phyloP scores from a whole-genome alignment of 306 rosid species.

The Hippophae rhamnoides region DNA sequence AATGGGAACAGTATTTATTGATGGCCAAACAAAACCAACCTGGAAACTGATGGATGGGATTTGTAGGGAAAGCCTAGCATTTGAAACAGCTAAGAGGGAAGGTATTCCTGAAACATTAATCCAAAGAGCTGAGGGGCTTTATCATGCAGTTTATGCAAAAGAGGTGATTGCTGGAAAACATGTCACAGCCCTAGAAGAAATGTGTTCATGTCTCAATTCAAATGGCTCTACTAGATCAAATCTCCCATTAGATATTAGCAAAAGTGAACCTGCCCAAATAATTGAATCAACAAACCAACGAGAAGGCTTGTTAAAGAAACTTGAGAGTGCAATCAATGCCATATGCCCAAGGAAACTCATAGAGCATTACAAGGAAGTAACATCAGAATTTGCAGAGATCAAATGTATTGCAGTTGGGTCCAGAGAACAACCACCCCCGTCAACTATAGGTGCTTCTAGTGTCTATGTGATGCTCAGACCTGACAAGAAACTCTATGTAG shows the following conservation, averaged over 20 bases:
- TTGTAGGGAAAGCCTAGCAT: conserved; percentile 92
- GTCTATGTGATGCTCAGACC: conserved; percentile 79
- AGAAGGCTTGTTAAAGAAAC: conserved; percentile 33
- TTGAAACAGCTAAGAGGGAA: conserved; percentile 87
- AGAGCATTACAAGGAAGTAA: conserved; percentile 32
- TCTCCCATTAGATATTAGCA: conserved; percentile 16
- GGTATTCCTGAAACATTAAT: conserved; percentile 65
- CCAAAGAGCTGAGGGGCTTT: conserved; percentile 68
- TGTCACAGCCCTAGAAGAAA: conserved; percentile 24
- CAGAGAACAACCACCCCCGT: conserved; percentile 84
- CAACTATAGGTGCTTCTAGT: conserved; percentile 75
- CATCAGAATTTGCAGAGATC: conserved; percentile 27
- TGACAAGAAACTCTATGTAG: conserved; percentile 66
- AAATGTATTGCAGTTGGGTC: conserved; percentile 46
- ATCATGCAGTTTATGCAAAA: conserved; percentile 44
- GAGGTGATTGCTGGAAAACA: conserved; percentile 24
- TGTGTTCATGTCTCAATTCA: conserved; percentile 16
- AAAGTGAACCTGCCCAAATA: conserved; percentile 16
- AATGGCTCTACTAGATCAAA: conserved; percentile 28
- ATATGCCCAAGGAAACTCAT: conserved; percentile 60
- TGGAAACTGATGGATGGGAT: conserved; percentile 75
- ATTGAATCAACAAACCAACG: conserved; percentile 23
- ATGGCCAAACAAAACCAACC: conserved; percentile 72
- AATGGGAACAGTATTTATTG: conserved; percentile 58
- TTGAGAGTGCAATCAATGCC: conserved; percentile 50